phyloP scores from a whole-genome alignment of 2,329 filamentous ascomycete genomes.

The Knoxdaviesia capensis region DNA sequence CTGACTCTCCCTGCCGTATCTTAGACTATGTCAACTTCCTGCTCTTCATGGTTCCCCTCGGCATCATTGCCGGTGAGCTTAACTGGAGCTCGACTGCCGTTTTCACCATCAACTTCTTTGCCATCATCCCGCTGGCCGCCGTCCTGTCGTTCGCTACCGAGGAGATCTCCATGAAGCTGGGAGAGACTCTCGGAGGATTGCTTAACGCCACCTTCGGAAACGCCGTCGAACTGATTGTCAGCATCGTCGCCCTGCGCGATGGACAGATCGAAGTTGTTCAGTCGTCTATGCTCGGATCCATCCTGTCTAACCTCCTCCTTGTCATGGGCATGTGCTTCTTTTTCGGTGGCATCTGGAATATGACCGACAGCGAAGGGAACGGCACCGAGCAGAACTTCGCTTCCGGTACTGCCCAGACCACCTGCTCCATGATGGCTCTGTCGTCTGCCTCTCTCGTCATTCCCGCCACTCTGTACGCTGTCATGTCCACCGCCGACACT shows the following conservation, averaged over 20 bases:
- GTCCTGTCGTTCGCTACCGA: constrained; percentile 62
- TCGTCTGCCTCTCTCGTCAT: constrained; percentile 63
- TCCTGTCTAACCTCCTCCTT: constrained; percentile 82
- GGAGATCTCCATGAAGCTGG: constrained; percentile 51
- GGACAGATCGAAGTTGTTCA: constrained; percentile 92
- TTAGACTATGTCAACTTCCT: constrained; percentile 45
- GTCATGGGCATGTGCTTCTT: constrained; percentile 70
- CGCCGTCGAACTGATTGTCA: constrained; percentile 67
- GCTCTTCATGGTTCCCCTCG: constrained; percentile 54
- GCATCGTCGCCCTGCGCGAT: constrained; percentile 71
- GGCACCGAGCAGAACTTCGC: constrained; percentile 54
- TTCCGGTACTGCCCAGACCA: constrained; percentile 58
- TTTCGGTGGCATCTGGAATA: constrained; percentile 48
- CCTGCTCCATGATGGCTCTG: constrained; percentile 52
- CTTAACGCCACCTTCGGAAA: constrained; percentile 65
- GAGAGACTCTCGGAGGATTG: constrained; percentile 53
- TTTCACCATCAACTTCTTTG: constrained; percentile 63
- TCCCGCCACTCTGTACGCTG: constrained; percentile 53
- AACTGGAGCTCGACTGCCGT: constrained; percentile 45
- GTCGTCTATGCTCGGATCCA: constrained; percentile 89
- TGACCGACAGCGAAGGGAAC: constrained; percentile 30
- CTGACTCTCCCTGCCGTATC: constrained; percentile 2
- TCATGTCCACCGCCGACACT: constrained; percentile 26
- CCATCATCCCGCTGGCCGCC: constrained; percentile 56
- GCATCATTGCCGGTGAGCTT: constrained; percentile 43